Evolutionary conservation across 768 basidiomycete genomes (phyloP).

Genomic region (Bullera alba): DNA sequence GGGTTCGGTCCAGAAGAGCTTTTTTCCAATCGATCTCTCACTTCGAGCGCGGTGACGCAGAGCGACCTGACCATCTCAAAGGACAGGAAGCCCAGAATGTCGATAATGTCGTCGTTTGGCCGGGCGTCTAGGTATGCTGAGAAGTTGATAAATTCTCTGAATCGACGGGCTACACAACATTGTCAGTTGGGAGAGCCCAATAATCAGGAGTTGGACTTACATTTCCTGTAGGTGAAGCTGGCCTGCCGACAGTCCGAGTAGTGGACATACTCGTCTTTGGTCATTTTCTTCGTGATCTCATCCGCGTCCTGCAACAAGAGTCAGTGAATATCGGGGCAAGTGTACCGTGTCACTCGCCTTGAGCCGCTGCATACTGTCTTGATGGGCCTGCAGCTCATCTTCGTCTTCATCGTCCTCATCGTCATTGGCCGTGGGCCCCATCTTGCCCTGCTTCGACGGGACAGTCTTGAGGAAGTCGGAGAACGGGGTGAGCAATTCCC

Average conservation of each 20-base stretch:
- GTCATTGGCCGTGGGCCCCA: conserved; percentile 48
- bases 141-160: conserved; percentile 87
- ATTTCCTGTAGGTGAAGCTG: conserved; percentile 94
- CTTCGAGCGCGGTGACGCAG: conserved; percentile 75
- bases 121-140: conserved; percentile 78
- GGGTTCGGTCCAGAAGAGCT: background rate
- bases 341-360: conserved; percentile 51
- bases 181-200: background rate
- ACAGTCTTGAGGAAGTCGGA: conserved; percentile 63
- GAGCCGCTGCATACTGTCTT: conserved; percentile 81
- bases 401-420: conserved; percentile 94
- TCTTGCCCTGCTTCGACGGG: conserved; percentile 17
- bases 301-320: conserved; percentile 71
- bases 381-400: conserved; percentile 90
- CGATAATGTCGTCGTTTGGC: conserved; percentile 86
- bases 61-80: conserved; percentile 96
- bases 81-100: conserved; percentile 92
- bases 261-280: conserved; percentile 90
- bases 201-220: conserved; percentile 47
- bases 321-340: background rate
- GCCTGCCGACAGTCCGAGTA: conserved; percentile 96
- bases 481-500: conserved; percentile 89
- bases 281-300: conserved; percentile 91
- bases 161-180: conserved; percentile 66
- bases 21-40: conserved; percentile 45